These are phyloP conservation scores for Aspergillus sp. DNA, from an alignment of 2,329 filamentous ascomycete species.

Conservation along the genomic window DNA sequence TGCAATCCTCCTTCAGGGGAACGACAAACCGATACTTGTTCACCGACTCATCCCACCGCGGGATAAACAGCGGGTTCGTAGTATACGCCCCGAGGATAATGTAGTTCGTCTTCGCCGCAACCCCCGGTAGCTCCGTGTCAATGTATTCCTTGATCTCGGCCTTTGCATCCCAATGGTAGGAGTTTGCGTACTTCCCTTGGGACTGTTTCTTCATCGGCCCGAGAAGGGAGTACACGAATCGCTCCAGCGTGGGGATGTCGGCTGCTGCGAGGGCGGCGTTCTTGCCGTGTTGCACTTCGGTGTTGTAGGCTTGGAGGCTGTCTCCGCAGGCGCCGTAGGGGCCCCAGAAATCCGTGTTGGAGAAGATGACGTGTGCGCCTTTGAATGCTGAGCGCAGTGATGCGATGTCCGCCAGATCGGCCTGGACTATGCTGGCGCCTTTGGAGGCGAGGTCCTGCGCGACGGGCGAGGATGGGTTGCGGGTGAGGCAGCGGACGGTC, in stretches of 20 bases:
- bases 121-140: conserved; percentile 34
- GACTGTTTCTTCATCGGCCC: conserved; percentile 50
- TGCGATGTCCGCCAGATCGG: conserved; percentile 24
- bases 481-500: conserved; percentile 32
- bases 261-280: conserved; percentile 57
- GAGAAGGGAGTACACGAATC: conserved; percentile 52
- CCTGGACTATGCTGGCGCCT: conserved; percentile 30
- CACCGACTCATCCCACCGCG: conserved; percentile 22
- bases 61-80: conserved; percentile 29
- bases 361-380: conserved; percentile 53
- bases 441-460: conserved; percentile 18
- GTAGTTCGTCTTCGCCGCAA: conserved; percentile 45
- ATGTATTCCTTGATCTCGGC: conserved; percentile 50
- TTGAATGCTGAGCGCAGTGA: conserved; percentile 30
- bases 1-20: conserved; percentile 19
- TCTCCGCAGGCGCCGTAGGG: conserved; percentile 40
- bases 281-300: conserved; percentile 52
- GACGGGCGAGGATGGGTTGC: conserved; percentile 22
- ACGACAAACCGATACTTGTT: conserved; percentile 33
- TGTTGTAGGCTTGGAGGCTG: conserved; percentile 39
- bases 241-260: conserved; percentile 40
- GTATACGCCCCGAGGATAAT: conserved; percentile 34
- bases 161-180: conserved; percentile 52
- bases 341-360: conserved; percentile 57
- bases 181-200: conserved; percentile 43